These are phyloP conservation scores for Pneumocystis sp. DNA, from an alignment of 1,139 yeast genomes.

Conservation along the genomic window DNA sequence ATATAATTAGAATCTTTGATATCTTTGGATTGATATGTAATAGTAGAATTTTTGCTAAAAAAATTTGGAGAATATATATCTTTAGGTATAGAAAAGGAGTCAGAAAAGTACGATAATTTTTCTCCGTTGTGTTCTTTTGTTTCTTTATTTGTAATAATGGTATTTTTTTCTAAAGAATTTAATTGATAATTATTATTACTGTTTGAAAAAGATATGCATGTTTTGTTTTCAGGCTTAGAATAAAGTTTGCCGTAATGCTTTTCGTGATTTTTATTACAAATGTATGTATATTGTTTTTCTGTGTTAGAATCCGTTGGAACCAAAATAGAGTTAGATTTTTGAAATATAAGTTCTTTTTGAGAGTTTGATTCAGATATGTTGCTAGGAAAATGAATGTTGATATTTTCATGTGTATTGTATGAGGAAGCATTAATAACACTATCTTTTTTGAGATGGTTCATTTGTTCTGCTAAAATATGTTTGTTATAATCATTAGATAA, in stretches of 20 bases:
- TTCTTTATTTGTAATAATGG: not conserved
- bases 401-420: not conserved
- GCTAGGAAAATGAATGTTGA: not conserved
- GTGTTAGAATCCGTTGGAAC: not conserved
- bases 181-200: not conserved
- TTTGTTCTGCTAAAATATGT: not conserved
- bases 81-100: not conserved
- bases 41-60: not conserved
- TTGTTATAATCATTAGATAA: not conserved
- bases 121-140: not conserved
- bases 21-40: not conserved
- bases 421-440: not conserved
- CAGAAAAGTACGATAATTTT: not conserved
- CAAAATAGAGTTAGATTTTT: not conserved
- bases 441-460: not conserved
- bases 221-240: not conserved
- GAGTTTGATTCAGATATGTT: not conserved
- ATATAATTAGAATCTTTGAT: not conserved
- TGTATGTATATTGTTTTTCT: not conserved
- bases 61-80: not conserved
- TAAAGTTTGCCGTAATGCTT: not conserved
- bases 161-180: not conserved
- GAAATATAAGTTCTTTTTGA: not conserved
- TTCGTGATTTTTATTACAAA: not conserved
- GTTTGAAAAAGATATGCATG: not conserved